phyloP scores from a whole-genome alignment of 331 rosid species.

The Acacia concinna region DNA sequence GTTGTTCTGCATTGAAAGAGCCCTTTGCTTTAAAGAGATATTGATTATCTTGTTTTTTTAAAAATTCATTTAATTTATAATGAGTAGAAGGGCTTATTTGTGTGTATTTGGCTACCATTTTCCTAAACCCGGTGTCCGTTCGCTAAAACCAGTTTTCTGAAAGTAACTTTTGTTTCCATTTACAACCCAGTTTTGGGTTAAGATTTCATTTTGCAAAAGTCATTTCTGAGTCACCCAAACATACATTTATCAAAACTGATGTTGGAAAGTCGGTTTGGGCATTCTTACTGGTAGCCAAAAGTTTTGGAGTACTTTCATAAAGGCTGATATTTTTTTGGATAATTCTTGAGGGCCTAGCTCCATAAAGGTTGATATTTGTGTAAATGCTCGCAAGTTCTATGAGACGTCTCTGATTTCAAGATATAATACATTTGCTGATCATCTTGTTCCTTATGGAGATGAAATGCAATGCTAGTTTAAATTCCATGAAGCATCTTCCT shows the following conservation, averaged over 20 bases:
- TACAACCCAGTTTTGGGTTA: not conserved
- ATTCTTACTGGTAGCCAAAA: not conserved
- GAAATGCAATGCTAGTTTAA: not conserved
- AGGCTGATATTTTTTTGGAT: not conserved
- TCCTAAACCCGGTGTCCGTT: not conserved
- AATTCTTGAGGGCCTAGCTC: not conserved
- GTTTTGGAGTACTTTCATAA: conserved; percentile 1
- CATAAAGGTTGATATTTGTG: not conserved
- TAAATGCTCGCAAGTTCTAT: not conserved
- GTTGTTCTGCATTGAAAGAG: not conserved
- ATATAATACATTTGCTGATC: not conserved
- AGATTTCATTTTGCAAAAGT: not conserved
- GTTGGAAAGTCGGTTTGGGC: not conserved
- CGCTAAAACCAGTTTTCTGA: not conserved
- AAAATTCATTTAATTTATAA: not conserved
- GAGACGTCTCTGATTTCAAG: conserved; percentile 2
- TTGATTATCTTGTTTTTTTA: not conserved
- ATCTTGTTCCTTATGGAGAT: not conserved
- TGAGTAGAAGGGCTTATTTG: not conserved
- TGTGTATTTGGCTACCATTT: not conserved
- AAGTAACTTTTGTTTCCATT: not conserved
- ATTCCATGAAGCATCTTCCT: not conserved
- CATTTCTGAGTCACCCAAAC: not conserved
- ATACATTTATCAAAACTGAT: not conserved
- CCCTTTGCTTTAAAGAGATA: not conserved